Conservation (phyloP, 169 alveolate genomes). For the Cryptosporidium bovis region DNA sequence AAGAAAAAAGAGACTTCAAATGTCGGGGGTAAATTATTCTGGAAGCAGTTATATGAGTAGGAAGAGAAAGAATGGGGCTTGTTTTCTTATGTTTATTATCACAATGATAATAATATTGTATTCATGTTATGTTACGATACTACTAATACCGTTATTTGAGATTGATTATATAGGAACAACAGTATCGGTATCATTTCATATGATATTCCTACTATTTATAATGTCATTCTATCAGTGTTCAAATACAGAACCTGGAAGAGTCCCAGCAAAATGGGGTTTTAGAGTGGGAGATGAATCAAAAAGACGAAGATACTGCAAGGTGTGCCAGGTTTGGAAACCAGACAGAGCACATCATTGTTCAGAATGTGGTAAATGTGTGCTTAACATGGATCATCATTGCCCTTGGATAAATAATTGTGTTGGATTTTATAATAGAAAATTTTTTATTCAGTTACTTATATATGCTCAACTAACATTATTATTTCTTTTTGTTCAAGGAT, state of each 20-base stretch:
- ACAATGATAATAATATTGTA: constrained; percentile 45
- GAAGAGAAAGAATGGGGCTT: constrained; percentile 56
- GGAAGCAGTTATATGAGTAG: constrained; percentile 33
- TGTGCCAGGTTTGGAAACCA: constrained; percentile 98
- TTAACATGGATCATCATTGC: constrained; percentile 98
- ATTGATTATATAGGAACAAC: constrained; percentile 60
- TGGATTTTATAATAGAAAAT: constrained; percentile 95
- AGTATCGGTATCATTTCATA: constrained; percentile 52
- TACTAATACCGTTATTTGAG: constrained; percentile 58
- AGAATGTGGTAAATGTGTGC: constrained; percentile 94
- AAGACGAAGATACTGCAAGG: constrained; percentile 94
- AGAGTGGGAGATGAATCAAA: constrained; percentile 96
- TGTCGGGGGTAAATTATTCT: constrained; percentile 46
- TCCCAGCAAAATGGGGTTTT: constrained; percentile 96
- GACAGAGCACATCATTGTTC: constrained; percentile 98
- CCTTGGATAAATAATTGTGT: constrained; percentile 99
- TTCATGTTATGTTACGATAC: constrained; percentile 35
- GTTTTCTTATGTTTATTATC: constrained; percentile 53
- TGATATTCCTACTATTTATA: constrained; percentile 45
- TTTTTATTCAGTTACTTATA: constrained; percentile 92
- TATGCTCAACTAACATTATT: constrained; percentile 85
- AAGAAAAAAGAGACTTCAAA: constrained; percentile 7
- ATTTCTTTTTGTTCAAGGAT: constrained; percentile 65
- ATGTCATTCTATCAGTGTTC: constrained; percentile 81
- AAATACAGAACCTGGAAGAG: constrained; percentile 95